phyloP scores from a whole-genome alignment of 176 grass and related monocot genomes.

The Bonia amplexicaulis region DNA sequence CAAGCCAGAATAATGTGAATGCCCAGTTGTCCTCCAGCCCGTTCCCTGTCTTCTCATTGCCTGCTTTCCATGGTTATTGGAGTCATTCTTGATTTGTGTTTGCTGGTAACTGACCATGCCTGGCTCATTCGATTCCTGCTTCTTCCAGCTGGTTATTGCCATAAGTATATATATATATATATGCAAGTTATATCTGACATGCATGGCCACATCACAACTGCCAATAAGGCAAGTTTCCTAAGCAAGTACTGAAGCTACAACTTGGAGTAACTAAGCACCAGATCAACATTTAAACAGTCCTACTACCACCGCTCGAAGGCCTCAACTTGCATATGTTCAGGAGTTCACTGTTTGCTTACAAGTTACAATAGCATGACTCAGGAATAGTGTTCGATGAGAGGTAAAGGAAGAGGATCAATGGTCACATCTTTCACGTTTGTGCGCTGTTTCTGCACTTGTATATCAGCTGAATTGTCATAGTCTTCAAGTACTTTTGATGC shows the following conservation, averaged over 20 bases:
- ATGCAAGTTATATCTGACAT: background rate
- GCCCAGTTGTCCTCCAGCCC: constrained; percentile 6
- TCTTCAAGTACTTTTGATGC: background rate
- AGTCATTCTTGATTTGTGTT: constrained; percentile 17
- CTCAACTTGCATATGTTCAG: background rate
- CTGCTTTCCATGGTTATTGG: constrained; percentile 39
- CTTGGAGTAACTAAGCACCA: background rate
- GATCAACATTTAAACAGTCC: background rate
- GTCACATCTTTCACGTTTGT: background rate
- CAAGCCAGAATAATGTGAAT: constrained; percentile 32
- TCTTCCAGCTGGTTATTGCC: background rate
- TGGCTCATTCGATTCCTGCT: constrained; percentile 19
- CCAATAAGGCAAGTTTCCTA: background rate
- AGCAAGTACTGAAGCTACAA: background rate
- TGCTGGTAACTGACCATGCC: background rate
- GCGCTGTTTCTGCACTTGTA: background rate
- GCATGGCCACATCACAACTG: background rate
- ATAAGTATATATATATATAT: too few species aligned
- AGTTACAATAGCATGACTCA: background rate
- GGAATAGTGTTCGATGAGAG: background rate
- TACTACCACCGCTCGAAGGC: background rate
- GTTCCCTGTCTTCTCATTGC: constrained; percentile 22
- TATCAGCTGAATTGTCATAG: background rate
- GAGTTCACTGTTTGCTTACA: background rate
- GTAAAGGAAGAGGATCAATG: background rate